A percentile compares a stretch with the other conserved stretches of the same genome.
phyloP scores from a whole-genome alignment of 768 basidiomycete genomes.

The Gautieria morchelliformis region DNA sequence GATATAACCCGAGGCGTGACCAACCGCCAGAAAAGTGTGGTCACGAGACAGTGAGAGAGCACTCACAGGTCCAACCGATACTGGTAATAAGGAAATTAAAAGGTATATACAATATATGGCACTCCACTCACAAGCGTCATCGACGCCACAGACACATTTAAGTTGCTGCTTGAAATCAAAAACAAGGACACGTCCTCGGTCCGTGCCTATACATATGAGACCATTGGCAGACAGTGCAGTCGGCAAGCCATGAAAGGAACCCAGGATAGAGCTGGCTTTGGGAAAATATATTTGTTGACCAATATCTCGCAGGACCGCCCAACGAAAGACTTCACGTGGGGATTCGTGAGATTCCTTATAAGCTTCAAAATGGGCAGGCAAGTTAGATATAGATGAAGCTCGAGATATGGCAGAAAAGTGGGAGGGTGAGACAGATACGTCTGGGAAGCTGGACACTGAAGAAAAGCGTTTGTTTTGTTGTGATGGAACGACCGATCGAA shows the following conservation, averaged over 20 bases:
- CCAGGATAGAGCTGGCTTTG: conserved; percentile 56
- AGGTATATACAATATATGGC: neutral
- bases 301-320: conserved; percentile 58
- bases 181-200: conserved; percentile 65
- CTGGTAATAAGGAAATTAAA: conserved; percentile 33
- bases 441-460: conserved; percentile 33
- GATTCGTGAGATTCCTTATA: conserved; percentile 16
- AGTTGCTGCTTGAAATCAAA: conserved; percentile 88
- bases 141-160: conserved; percentile 68
- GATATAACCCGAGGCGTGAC: conserved; percentile 77
- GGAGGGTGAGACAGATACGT: conserved; percentile 49
- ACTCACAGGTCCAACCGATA: conserved; percentile 66
- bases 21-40: conserved; percentile 85
- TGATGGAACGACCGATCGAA: conserved; percentile 58
- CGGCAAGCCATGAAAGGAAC: conserved; percentile 54
- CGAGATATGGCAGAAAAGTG: conserved; percentile 66
- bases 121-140: conserved; percentile 42
- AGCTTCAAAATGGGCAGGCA: conserved; percentile 23
- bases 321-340: conserved; percentile 59
- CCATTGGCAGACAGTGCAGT: conserved; percentile 81
- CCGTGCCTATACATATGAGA: conserved; percentile 82
- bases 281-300: conserved; percentile 48
- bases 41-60: conserved; percentile 87
- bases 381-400: conserved; percentile 50
- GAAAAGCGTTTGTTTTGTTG: conserved; percentile 25